Percentiles rank a stretch among this genome's conserved stretches.
These are phyloP conservation scores for Talaromyces amestolkiae DNA, from an alignment of 2,329 filamentous ascomycete species.

Conservation along the genomic window DNA sequence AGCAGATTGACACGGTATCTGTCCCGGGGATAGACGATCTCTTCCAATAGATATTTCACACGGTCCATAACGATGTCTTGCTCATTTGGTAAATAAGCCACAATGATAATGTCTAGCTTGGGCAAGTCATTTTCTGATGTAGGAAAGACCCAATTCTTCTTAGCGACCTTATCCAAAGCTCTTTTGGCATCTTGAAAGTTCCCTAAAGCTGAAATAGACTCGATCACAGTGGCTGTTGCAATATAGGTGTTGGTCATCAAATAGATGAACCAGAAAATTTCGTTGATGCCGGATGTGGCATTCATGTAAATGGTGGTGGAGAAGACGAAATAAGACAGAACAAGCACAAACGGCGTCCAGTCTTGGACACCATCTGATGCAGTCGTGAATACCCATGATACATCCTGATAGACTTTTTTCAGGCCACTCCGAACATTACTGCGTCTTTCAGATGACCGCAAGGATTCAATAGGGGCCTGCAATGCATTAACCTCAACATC, in stretches of 20 bases:
- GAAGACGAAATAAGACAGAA: constrained; percentile 44
- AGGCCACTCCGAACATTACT: constrained; percentile 13
- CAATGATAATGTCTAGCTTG: constrained; percentile 49
- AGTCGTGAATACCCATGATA: constrained; percentile 16
- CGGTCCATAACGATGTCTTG: constrained; percentile 51
- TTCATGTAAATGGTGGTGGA: constrained; percentile 45
- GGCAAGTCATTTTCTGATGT: constrained; percentile 42
- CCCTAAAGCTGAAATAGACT: constrained; percentile 41
- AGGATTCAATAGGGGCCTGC: background rate
- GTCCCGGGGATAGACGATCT: constrained; percentile 47
- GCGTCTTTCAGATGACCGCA: background rate
- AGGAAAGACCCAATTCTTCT: constrained; percentile 43
- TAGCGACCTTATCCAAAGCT: constrained; percentile 36
- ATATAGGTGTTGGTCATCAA: constrained; percentile 47
- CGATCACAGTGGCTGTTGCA: constrained; percentile 42
- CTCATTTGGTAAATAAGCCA: constrained; percentile 53
- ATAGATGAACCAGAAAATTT: constrained; percentile 47
- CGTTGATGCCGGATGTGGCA: constrained; percentile 34
- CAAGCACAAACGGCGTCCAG: constrained; percentile 44
- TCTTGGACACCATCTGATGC: constrained; percentile 26
- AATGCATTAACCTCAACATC: constrained; percentile 8
- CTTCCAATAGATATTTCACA: constrained; percentile 47
- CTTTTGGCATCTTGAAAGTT: constrained; percentile 38
- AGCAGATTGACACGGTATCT: constrained; percentile 50
- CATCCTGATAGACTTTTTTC: constrained; percentile 15